Evolutionary conservation across 441 rosid genomes (phyloP).

Genomic region (Viola pubescens): DNA sequence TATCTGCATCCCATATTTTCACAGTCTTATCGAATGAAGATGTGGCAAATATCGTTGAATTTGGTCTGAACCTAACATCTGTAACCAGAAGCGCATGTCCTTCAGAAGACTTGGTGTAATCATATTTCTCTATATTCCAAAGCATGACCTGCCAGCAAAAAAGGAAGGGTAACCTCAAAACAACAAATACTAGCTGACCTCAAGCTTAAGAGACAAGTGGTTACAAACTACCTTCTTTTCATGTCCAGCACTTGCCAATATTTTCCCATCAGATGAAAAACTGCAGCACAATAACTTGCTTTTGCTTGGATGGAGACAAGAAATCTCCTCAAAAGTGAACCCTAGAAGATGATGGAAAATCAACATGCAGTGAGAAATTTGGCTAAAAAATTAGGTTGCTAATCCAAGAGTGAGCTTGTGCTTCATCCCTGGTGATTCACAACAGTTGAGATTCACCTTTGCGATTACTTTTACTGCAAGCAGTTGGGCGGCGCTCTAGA

Average conservation of each 20-base stretch:
- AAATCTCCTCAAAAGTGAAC: constrained; percentile 29
- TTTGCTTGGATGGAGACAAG: constrained; percentile 23
- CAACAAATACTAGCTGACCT: constrained; percentile 6
- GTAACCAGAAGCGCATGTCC: constrained; percentile 28
- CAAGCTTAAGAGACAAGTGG: constrained; percentile 1
- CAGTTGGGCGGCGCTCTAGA: background rate
- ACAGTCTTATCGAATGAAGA: constrained; percentile 40
- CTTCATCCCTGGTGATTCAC: background rate
- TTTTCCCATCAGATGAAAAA: constrained; percentile 40
- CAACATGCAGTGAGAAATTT: background rate
- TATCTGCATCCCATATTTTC: constrained; percentile 39
- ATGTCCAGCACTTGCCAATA: constrained; percentile 36
- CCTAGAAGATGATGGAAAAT: constrained; percentile 19
- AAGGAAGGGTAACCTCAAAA: constrained; percentile 12
- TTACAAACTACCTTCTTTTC: constrained; percentile 31
- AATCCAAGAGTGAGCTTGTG: background rate
- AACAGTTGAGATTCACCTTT: constrained; percentile 6
- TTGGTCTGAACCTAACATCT: constrained; percentile 36
- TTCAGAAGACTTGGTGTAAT: constrained; percentile 19
- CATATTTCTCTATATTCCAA: constrained; percentile 29
- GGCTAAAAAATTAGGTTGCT: background rate
- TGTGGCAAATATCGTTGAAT: constrained; percentile 27
- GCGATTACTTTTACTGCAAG: background rate
- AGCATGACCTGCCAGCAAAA: constrained; percentile 27
- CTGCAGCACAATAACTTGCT: constrained; percentile 33